A percentile compares a stretch with the other conserved stretches of the same genome.
Evolutionary conservation across 495 filamentous ascomycete genomes (phyloP).

Genomic region (Tuber magnatum): DNA sequence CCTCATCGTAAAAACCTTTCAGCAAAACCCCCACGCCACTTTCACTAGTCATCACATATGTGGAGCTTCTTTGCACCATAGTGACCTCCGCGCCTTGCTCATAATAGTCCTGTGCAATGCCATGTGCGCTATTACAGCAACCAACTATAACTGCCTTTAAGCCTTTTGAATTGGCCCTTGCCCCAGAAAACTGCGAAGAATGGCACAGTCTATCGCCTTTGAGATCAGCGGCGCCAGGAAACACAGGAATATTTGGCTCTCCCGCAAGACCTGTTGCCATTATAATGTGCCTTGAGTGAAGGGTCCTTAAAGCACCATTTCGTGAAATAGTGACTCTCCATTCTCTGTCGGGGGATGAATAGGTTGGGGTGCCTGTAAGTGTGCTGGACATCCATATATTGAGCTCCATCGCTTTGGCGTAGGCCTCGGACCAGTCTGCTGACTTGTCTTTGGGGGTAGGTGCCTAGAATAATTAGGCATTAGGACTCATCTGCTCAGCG

Average conservation of each 20-base stretch:
- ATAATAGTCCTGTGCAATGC: slow-evolving; percentile 75
- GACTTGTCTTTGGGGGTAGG: slow-evolving; percentile 78
- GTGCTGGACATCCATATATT: slow-evolving; percentile 65
- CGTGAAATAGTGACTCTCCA: slow-evolving; percentile 59
- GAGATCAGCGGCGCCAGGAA: slow-evolving; percentile 59
- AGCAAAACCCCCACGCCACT: slow-evolving; percentile 50
- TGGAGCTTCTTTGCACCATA: slow-evolving; percentile 70
- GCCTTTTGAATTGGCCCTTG: slow-evolving; percentile 46
- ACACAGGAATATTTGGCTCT: slow-evolving; percentile 56
- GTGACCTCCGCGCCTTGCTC: slow-evolving; percentile 81
- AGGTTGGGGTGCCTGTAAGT: slow-evolving; percentile 37
- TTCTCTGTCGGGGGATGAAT: slow-evolving; percentile 42
- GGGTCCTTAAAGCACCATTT: slow-evolving; percentile 44
- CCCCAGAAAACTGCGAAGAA: slow-evolving; percentile 61
- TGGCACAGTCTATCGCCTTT: slow-evolving; percentile 57
- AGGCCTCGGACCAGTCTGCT: slow-evolving; percentile 69
- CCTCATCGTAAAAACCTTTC: slow-evolving; percentile 58
- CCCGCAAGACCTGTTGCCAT: slow-evolving; percentile 69
- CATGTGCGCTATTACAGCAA: slow-evolving; percentile 71
- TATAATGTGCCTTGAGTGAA: slow-evolving; percentile 62
- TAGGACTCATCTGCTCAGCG: neutral
- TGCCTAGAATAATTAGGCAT: slow-evolving; percentile 29
- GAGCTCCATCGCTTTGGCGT: slow-evolving; percentile 65
- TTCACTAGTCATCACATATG: slow-evolving; percentile 58
- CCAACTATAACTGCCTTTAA: slow-evolving; percentile 72